Conservation (phyloP, 179 eudicot genomes). For the Patellifolia procumbens region DNA sequence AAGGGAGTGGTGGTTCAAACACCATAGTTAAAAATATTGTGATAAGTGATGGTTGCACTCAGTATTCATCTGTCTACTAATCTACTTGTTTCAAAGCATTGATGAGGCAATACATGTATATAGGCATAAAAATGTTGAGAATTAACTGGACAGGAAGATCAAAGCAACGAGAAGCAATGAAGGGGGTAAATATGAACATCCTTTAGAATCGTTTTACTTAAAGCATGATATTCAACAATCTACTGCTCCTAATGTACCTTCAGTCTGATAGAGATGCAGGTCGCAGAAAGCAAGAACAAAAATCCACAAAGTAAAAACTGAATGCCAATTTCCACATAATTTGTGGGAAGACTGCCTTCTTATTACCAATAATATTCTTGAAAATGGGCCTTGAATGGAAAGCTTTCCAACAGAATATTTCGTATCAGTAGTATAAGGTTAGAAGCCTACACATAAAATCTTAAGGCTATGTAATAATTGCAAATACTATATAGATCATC, state of each 20-base stretch:
- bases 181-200: neutral
- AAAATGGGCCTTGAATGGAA: no score
- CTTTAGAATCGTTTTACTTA: neutral
- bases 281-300: neutral
- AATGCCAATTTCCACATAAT: no score
- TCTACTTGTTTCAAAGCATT: no score
- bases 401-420: no score
- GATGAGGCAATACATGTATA: no score
- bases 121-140: neutral
- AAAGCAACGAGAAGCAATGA: neutral
- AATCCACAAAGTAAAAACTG: neutral
- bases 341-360: no score
- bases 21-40: no score
- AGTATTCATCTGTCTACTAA: neutral
- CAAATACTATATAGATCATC: no score
- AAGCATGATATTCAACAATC: neutral
- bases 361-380: no score
- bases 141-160: neutral
- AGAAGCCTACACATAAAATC: no score
- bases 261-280: neutral
- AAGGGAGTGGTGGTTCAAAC: neutral
- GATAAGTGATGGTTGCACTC: neutral
- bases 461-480: no score
- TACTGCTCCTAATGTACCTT: neutral
- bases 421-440: no score